Conservation (phyloP, 2,329 filamentous ascomycete species). For the Penicillium sp. region DNA sequence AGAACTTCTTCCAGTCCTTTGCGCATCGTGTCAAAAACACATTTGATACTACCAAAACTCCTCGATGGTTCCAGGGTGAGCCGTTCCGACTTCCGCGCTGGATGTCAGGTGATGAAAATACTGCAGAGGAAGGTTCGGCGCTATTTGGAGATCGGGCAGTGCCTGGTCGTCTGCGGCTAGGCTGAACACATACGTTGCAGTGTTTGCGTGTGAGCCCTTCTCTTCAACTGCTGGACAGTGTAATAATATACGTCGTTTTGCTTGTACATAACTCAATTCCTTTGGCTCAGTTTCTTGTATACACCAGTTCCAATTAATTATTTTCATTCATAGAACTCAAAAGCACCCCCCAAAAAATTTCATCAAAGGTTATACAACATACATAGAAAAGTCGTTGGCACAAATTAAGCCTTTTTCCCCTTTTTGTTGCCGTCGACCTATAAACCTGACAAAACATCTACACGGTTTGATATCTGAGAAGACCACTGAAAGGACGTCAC, state of each 20-base stretch:
- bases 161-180: conserved; percentile 43
- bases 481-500: too few species aligned
- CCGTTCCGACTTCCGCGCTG: conserved; percentile 75
- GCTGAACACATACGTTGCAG: conserved; percentile 11
- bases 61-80: conserved; percentile 76
- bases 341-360: neutral
- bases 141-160: conserved; percentile 42
- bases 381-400: too few species aligned
- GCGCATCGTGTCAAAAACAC: conserved; percentile 88
- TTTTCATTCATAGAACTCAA: neutral
- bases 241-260: conserved; percentile 19
- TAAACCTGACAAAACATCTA: too few species aligned
- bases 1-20: conserved; percentile 80
- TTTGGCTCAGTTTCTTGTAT: neutral
- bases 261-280: conserved; percentile 17
- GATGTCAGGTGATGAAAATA: conserved; percentile 63
- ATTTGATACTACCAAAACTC: conserved; percentile 75
- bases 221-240: conserved; percentile 21
- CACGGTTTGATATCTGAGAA: too few species aligned
- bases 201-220: conserved; percentile 2
- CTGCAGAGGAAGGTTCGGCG: conserved; percentile 31
- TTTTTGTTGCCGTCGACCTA: too few species aligned
- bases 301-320: neutral
- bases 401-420: too few species aligned
- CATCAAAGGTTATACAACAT: too few species aligned